Percentiles rank a stretch among this genome's conserved stretches.
These are phyloP conservation scores for Yamadazyma phyllophila DNA, from an alignment of 805 yeast species.

Conservation along the genomic window DNA sequence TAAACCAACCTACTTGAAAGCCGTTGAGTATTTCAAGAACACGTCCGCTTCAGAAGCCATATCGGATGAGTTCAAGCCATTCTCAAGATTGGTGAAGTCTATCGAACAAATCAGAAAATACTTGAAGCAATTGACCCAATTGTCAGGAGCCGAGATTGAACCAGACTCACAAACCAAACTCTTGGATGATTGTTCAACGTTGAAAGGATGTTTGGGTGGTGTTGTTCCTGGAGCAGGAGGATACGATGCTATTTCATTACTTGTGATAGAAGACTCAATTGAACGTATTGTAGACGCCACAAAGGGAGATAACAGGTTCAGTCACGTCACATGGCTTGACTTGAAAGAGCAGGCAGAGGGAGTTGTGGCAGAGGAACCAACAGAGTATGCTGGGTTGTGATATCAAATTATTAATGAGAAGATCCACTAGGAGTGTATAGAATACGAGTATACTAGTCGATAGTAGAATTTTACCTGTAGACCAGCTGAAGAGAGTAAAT, in stretches of 20 bases:
- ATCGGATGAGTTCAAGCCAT: slow-evolving; percentile 14
- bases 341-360: slow-evolving; percentile 64
- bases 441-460: no score
- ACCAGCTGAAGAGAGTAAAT: not conserved
- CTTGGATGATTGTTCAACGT: slow-evolving; percentile 46
- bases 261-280: slow-evolving; percentile 52
- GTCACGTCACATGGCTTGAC: slow-evolving; percentile 64
- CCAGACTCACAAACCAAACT: slow-evolving; percentile 73
- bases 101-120: slow-evolving; percentile 52
- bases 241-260: slow-evolving; percentile 81
- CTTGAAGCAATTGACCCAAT: slow-evolving; percentile 58
- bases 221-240: slow-evolving; percentile 99
- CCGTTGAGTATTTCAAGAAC: slow-evolving; percentile 13
- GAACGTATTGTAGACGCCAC: slow-evolving; percentile 22
- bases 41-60: slow-evolving; percentile 3
- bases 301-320: slow-evolving; percentile 27
- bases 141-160: slow-evolving; percentile 84
- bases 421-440: no score
- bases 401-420: not conserved
- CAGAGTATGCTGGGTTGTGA: slow-evolving; percentile 22
- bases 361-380: slow-evolving; percentile 45
- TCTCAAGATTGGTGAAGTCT: slow-evolving; percentile 34
- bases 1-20: slow-evolving; percentile 35
- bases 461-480: no score
- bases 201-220: slow-evolving; percentile 87